A percentile compares a stretch with the other conserved stretches of the same genome.
phyloP scores from a whole-genome alignment of 2,329 filamentous ascomycete genomes.

The Thelonectria discophora region DNA sequence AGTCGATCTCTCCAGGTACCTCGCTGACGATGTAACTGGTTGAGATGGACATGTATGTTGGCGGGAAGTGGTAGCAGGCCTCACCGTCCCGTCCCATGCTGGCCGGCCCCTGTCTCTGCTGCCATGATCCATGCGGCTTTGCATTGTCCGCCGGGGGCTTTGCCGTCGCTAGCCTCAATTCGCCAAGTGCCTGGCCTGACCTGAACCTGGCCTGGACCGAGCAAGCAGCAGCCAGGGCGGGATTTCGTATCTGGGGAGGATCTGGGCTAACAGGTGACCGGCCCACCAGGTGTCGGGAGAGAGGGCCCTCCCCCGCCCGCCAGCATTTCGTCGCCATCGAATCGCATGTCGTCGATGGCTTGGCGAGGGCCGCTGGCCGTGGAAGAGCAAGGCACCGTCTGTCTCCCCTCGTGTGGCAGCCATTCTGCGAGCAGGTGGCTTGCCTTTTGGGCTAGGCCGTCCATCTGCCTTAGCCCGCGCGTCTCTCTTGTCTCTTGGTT shows the following conservation, averaged over 20 bases:
- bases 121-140: constrained; percentile 16
- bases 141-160: constrained; percentile 24
- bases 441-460: constrained; percentile 27
- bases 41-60: constrained; percentile 4
- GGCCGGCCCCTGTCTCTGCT: constrained; percentile 11
- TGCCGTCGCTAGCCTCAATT: constrained; percentile 30
- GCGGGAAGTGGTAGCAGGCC: constrained; percentile 10
- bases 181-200: constrained; percentile 18
- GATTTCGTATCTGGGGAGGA: constrained; percentile 41
- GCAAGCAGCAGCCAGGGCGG: constrained; percentile 19
- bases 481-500: constrained; percentile 23
- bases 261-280: constrained; percentile 42
- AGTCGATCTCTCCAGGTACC: constrained; percentile 36
- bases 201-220: constrained; percentile 12
- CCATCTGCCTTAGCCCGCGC: constrained; percentile 34
- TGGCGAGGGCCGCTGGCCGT: constrained; percentile 17
- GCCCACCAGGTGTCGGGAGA: constrained; percentile 37
- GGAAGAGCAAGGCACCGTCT: constrained; percentile 24
- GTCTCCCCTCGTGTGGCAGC: constrained; percentile 34
- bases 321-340: constrained; percentile 33
- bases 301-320: constrained; percentile 29
- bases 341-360: constrained; percentile 37
- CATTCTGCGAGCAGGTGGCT: constrained; percentile 37
- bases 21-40: not conserved
- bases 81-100: constrained; percentile 20